phyloP scores from a whole-genome alignment of 2,329 filamentous ascomycete genomes.

The Colletotrichum musicola region DNA sequence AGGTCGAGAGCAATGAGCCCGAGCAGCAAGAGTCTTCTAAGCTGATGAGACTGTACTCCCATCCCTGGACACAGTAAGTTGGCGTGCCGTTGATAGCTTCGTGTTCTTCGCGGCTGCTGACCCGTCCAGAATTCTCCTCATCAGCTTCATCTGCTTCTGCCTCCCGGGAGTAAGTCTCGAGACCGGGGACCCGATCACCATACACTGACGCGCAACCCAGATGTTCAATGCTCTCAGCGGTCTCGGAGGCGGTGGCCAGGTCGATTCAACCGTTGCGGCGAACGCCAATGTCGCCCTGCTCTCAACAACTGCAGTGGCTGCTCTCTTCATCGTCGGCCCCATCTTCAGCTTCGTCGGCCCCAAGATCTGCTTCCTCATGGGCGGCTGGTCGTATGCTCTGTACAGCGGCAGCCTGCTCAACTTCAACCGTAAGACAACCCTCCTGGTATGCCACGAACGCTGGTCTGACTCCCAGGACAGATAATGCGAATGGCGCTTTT shows the following conservation, averaged over 20 bases:
- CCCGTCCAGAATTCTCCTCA: slow-evolving; percentile 52
- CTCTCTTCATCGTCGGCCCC: slow-evolving; percentile 58
- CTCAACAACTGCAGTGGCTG: slow-evolving; percentile 56
- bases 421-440: slow-evolving; percentile 51
- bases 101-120: neutral
- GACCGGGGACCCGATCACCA: neutral
- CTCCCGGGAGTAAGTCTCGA: slow-evolving; percentile 55
- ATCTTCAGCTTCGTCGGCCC: slow-evolving; percentile 58
- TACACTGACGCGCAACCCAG: slow-evolving; percentile 41
- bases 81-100: neutral
- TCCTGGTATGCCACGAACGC: slow-evolving; percentile 55
- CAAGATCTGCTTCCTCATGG: slow-evolving; percentile 56
- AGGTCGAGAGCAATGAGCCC: neutral
- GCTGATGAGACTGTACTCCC: slow-evolving; percentile 50
- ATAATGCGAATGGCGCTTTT: slow-evolving; percentile 54
- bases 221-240: slow-evolving; percentile 63
- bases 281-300: slow-evolving; percentile 60
- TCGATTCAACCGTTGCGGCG: slow-evolving; percentile 58
- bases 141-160: slow-evolving; percentile 63
- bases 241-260: slow-evolving; percentile 60
- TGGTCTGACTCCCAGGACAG: slow-evolving; percentile 53
- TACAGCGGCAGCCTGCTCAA: slow-evolving; percentile 59
- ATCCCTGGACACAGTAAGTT: slow-evolving; percentile 58
- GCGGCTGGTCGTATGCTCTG: slow-evolving; percentile 60
- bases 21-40: slow-evolving; percentile 34